These are phyloP conservation scores for Xylaria digitata DNA, from an alignment of 2,329 filamentous ascomycete genomes.

Conservation along the genomic window DNA sequence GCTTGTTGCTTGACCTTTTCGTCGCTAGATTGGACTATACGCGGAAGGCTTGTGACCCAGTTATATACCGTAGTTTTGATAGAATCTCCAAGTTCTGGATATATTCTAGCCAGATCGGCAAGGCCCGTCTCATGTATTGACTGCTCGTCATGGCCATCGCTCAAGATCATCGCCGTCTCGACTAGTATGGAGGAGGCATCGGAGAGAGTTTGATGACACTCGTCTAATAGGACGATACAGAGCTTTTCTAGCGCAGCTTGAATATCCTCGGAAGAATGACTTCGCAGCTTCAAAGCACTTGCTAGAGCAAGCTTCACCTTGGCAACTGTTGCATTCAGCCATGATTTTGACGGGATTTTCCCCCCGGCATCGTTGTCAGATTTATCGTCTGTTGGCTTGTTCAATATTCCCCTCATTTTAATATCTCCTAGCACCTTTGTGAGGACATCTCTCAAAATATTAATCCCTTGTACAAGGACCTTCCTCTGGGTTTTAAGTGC, in stretches of 20 bases:
- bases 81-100: slow-evolving; percentile 70
- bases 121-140: slow-evolving; percentile 62
- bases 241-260: slow-evolving; percentile 74
- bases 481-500: slow-evolving; percentile 65
- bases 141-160: slow-evolving; percentile 60
- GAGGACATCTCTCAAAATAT: slow-evolving; percentile 66
- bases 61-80: slow-evolving; percentile 79
- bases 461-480: slow-evolving; percentile 72
- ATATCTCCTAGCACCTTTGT: slow-evolving; percentile 69
- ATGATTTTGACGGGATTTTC: slow-evolving; percentile 63
- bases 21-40: slow-evolving; percentile 85
- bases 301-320: slow-evolving; percentile 87
- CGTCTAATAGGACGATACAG: slow-evolving; percentile 79
- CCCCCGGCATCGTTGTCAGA: slow-evolving; percentile 45
- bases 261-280: slow-evolving; percentile 76
- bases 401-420: slow-evolving; percentile 60
- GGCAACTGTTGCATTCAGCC: slow-evolving; percentile 81
- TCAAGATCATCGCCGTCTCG: slow-evolving; percentile 82
- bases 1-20: slow-evolving; percentile 79
- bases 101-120: slow-evolving; percentile 70
- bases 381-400: slow-evolving; percentile 48
- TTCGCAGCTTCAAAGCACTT: slow-evolving; percentile 79
- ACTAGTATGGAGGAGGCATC: slow-evolving; percentile 78
- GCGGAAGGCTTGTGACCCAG: slow-evolving; percentile 84
- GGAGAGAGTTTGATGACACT: slow-evolving; percentile 78